phyloP scores from a whole-genome alignment of 1,284 basidiomycete genomes.

The Cystobasidiaceae sp. region DNA sequence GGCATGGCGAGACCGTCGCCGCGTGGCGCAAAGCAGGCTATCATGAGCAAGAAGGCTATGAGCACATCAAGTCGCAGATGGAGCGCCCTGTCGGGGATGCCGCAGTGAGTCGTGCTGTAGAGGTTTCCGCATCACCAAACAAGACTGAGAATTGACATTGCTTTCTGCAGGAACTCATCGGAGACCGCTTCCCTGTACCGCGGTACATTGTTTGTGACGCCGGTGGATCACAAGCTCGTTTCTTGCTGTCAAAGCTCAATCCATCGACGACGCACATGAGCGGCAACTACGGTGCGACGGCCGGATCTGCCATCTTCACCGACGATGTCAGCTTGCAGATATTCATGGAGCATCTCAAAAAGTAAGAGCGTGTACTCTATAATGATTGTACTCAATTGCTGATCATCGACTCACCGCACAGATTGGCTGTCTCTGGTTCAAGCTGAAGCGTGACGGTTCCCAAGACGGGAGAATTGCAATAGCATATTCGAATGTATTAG shows the following conservation, averaged over 20 bases:
- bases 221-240: slow-evolving; percentile 93
- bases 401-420: background rate
- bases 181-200: slow-evolving; percentile 93
- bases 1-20: slow-evolving; percentile 97
- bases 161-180: slow-evolving; percentile 71
- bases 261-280: slow-evolving; percentile 92
- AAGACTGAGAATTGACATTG: background rate
- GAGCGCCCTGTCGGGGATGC: slow-evolving; percentile 68
- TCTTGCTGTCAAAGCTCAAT: slow-evolving; percentile 93
- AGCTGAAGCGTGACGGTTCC: too few relatives aligned
- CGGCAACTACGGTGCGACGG: slow-evolving; percentile 66
- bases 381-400: background rate
- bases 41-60: slow-evolving; percentile 97
- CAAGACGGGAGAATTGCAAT: too few relatives aligned
- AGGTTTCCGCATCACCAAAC: background rate
- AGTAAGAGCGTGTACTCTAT: slow-evolving; percentile 28
- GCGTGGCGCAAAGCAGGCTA: slow-evolving; percentile 99
- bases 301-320: slow-evolving; percentile 92
- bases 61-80: slow-evolving; percentile 94
- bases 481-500: too few relatives aligned
- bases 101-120: slow-evolving; percentile 39
- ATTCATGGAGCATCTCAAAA: slow-evolving; percentile 50
- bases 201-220: slow-evolving; percentile 98
- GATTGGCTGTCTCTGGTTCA: slow-evolving; percentile 26
- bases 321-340: slow-evolving; percentile 60